Percentiles rank a stretch among this genome's conserved stretches.
These are phyloP conservation scores for Dianthus caryophyllus DNA, from an alignment of 148 eudicot species.

Conservation along the genomic window DNA sequence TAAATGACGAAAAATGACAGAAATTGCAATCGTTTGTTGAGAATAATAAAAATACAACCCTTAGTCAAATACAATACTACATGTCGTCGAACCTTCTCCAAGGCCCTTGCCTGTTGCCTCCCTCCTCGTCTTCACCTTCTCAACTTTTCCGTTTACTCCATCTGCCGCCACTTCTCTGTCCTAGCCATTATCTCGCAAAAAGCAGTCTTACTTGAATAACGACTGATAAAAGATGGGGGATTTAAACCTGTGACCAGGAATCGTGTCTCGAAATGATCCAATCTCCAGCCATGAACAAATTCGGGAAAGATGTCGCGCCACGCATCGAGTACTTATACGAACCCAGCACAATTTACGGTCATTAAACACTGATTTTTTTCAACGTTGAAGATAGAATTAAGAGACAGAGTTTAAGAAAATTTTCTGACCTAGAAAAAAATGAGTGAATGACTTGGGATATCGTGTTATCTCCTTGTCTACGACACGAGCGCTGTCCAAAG, in stretches of 20 bases:
- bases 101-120: too few relatives aligned
- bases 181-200: too few relatives aligned
- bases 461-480: slow-evolving; percentile 54
- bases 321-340: slow-evolving; percentile 69
- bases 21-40: too few relatives aligned
- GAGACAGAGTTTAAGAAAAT: not conserved
- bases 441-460: slow-evolving; percentile 55
- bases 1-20: too few relatives aligned
- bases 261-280: slow-evolving; percentile 72
- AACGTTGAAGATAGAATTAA: not conserved
- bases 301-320: slow-evolving; percentile 67
- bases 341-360: slow-evolving; percentile 30
- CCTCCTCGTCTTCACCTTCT: too few relatives aligned
- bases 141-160: too few relatives aligned
- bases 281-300: slow-evolving; percentile 78
- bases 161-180: too few relatives aligned
- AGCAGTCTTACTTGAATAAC: not conserved
- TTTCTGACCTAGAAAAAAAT: slow-evolving; percentile 55
- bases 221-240: not conserved
- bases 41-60: too few relatives aligned
- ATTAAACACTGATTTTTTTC: not conserved
- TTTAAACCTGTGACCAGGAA: slow-evolving; percentile 72
- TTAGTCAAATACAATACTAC: too few relatives aligned
- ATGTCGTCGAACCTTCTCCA: too few relatives aligned
- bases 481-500: slow-evolving; percentile 38